phyloP scores from a whole-genome alignment of 768 basidiomycete genomes.

The Boletales sp. region DNA sequence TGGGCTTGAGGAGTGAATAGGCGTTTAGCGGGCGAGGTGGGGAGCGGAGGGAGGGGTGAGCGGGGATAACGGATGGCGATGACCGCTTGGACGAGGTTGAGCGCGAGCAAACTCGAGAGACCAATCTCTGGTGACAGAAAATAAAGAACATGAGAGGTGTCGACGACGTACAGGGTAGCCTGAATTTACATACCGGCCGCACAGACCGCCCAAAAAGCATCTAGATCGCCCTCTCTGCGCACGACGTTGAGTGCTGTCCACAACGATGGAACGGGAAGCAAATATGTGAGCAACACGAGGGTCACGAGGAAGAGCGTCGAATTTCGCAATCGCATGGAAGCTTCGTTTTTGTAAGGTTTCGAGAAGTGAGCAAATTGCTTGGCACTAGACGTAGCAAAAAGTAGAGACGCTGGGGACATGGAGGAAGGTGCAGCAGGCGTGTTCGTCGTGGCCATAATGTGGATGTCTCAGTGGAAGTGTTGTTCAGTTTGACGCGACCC shows the following conservation, averaged over 20 bases:
- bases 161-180: not conserved
- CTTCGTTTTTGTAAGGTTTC: constrained; percentile 37
- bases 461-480: too few relatives aligned
- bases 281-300: constrained; percentile 33
- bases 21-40: constrained; percentile 19
- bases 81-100: constrained; percentile 36
- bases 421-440: not conserved
- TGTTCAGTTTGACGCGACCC: too few relatives aligned
- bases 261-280: constrained; percentile 36
- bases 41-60: constrained; percentile 26
- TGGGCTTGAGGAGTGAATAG: constrained; percentile 21
- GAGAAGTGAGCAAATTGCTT: constrained; percentile 20
- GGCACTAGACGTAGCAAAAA: constrained; percentile 22
- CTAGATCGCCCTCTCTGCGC: constrained; percentile 8
- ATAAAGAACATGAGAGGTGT: not conserved
- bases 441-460: constrained; percentile 13
- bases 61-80: constrained; percentile 36
- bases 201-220: constrained; percentile 23
- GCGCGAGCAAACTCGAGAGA: constrained; percentile 25
- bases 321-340: constrained; percentile 37
- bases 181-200: constrained; percentile 25
- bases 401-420: constrained; percentile 21
- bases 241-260: constrained; percentile 35
- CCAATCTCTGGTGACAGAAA: constrained; percentile 27
- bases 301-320: constrained; percentile 32